phyloP scores from a whole-genome alignment of 768 basidiomycete genomes.

The Xerocomellus dryophilus region DNA sequence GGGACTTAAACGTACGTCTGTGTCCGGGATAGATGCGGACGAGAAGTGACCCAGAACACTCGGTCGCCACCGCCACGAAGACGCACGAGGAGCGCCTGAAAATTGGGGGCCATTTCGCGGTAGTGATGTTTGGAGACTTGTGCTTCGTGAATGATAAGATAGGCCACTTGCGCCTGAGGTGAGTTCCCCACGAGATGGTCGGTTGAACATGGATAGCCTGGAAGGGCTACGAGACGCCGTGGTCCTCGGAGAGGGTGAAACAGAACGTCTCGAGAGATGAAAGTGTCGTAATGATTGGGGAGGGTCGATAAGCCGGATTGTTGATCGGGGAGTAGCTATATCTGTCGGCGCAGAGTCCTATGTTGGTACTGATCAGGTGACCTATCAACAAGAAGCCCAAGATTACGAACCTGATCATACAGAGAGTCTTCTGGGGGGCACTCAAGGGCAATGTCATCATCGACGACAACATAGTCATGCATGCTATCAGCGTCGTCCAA shows the following conservation, averaged over 20 bases:
- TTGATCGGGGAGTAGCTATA: constrained; percentile 31
- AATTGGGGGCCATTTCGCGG: constrained; percentile 13
- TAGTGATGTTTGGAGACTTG: constrained; percentile 48
- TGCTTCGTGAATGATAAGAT: constrained; percentile 44
- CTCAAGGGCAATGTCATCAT: constrained; percentile 30
- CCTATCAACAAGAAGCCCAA: constrained; percentile 19
- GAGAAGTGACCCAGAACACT: constrained; percentile 64
- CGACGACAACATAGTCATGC: constrained; percentile 43
- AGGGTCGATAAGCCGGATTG: constrained; percentile 36
- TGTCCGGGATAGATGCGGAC: constrained; percentile 44
- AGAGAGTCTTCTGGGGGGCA: constrained; percentile 17
- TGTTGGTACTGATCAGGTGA: constrained; percentile 17
- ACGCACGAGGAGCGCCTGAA: constrained; percentile 9
- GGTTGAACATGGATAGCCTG: constrained; percentile 45
- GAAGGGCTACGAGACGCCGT: constrained; percentile 36
- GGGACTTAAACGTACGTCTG: constrained; percentile 41
- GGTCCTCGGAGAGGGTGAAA: constrained; percentile 40
- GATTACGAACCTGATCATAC: constrained; percentile 28
- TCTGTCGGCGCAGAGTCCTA: constrained; percentile 23
- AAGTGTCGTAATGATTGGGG: constrained; percentile 41
- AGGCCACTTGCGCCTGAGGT: constrained; percentile 27
- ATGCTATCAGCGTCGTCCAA: constrained; percentile 34
- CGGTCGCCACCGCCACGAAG: constrained; percentile 55
- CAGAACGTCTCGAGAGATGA: constrained; percentile 41
- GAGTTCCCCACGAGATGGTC: constrained; percentile 27